phyloP scores from a whole-genome alignment of 169 alveolate species.

The Eimeria acervulina region DNA sequence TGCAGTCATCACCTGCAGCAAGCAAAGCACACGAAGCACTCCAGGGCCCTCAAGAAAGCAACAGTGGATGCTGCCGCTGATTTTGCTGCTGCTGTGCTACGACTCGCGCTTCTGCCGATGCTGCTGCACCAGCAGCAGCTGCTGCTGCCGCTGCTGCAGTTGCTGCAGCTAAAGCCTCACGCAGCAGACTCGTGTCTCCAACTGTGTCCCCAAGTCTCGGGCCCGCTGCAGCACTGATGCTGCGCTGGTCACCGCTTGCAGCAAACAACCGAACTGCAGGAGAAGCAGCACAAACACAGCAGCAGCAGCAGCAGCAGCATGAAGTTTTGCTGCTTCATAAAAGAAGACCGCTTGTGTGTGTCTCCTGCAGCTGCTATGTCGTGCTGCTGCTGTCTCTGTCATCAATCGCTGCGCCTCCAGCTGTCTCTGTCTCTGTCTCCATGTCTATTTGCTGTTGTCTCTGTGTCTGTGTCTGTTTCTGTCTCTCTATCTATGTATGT shows the following conservation, averaged over 20 bases:
- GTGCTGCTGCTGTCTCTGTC: background rate
- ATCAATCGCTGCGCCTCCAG: background rate
- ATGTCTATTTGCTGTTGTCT: background rate
- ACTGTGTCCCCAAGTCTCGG: background rate
- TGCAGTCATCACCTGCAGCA: conserved; percentile 74
- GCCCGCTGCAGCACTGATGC: conserved; percentile 76
- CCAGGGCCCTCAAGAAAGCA: background rate
- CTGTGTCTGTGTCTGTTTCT: background rate
- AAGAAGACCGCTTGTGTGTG: background rate
- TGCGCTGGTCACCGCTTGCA: conserved; percentile 49
- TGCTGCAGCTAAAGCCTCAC: background rate
- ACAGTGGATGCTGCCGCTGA: conserved; percentile 1
- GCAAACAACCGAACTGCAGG: conserved; percentile 67
- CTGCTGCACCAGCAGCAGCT: background rate
- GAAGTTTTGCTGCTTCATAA: background rate
- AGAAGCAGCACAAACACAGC: conserved; percentile 27
- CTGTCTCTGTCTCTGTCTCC: background rate
- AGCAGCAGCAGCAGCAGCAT: conserved; percentile 2
- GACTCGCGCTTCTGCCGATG: background rate
- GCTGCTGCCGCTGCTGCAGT: conserved; percentile 40
- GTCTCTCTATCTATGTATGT: background rate
- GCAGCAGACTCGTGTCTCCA: conserved; percentile 17
- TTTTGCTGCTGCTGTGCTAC: too few species aligned
- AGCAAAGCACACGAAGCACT: background rate
- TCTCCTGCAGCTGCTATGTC: background rate